Evolutionary conservation across 2,329 filamentous ascomycete species (phyloP).

Genomic region (Aspergillus neotritici): DNA sequence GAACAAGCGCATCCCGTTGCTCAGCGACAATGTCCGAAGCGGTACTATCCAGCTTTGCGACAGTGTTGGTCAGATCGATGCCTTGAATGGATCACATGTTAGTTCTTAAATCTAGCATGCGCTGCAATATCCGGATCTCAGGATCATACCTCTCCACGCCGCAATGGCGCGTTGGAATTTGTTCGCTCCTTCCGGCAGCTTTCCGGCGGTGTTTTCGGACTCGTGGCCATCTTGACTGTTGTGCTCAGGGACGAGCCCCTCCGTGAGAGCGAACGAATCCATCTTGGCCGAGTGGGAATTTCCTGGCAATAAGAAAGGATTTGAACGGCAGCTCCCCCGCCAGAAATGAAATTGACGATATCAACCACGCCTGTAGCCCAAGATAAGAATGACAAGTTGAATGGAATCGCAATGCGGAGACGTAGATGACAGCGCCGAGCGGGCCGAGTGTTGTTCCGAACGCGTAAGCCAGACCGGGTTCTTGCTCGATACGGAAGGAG

Average conservation of each 20-base stretch:
- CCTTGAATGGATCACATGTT: slow-evolving; percentile 46
- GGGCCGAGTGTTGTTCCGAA: slow-evolving; percentile 3
- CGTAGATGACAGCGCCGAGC: slow-evolving; percentile 3
- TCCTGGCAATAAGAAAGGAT: neutral
- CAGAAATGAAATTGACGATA: neutral
- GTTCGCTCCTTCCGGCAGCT: slow-evolving; percentile 60
- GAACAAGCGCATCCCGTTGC: slow-evolving; percentile 90
- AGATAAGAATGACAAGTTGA: neutral
- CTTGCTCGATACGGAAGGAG: too few species aligned
- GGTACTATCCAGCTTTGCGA: slow-evolving; percentile 80
- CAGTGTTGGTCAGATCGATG: slow-evolving; percentile 77
- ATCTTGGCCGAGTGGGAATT: slow-evolving; percentile 22
- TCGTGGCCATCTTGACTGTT: slow-evolving; percentile 24
- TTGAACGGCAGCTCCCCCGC: neutral
- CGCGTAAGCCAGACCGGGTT: neutral
- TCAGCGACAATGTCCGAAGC: slow-evolving; percentile 93
- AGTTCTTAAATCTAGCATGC: neutral
- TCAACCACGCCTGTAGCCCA: neutral
- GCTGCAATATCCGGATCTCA: neutral
- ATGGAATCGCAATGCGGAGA: neutral
- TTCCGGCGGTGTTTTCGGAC: slow-evolving; percentile 21
- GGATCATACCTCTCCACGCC: slow-evolving; percentile 85
- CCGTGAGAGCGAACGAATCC: slow-evolving; percentile 41
- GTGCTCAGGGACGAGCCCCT: slow-evolving; percentile 31
- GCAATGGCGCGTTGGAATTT: slow-evolving; percentile 96